Evolutionary conservation across 495 filamentous ascomycete genomes (phyloP).

Genomic region (Tuber magnatum): DNA sequence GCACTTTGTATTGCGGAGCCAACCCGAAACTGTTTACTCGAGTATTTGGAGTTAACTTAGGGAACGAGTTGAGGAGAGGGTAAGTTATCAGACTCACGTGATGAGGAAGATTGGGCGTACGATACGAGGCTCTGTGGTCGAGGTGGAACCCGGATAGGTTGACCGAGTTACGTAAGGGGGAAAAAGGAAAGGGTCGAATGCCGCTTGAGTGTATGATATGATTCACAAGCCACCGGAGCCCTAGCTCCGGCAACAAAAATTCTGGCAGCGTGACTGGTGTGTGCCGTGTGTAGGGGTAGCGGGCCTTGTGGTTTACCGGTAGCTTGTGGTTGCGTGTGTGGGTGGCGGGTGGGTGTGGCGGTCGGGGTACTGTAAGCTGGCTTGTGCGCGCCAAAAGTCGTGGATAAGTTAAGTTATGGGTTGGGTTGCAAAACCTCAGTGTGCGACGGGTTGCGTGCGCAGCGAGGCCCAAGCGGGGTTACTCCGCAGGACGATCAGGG

Average conservation of each 20-base stretch:
- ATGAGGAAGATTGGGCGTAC: not conserved
- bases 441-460: not conserved
- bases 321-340: not conserved
- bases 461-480: not conserved
- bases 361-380: not conserved
- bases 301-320: not conserved
- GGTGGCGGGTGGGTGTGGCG: not conserved
- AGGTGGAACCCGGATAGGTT: not conserved
- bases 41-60: not conserved
- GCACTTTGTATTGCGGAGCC: not conserved
- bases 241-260: not conserved
- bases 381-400: not conserved
- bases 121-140: not conserved
- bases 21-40: not conserved
- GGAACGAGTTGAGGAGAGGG: not conserved
- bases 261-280: not conserved
- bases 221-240: conserved; percentile 1
- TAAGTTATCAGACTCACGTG: not conserved
- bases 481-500: not conserved
- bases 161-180: not conserved
- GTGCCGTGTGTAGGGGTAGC: not conserved
- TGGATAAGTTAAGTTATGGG: not conserved
- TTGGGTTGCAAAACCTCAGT: not conserved
- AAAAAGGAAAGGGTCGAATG: not conserved
- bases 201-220: not conserved